A percentile compares a stretch with the other conserved stretches of the same genome.
phyloP scores from a whole-genome alignment of 2,329 filamentous ascomycete species.

The Seiridium cupressi region DNA sequence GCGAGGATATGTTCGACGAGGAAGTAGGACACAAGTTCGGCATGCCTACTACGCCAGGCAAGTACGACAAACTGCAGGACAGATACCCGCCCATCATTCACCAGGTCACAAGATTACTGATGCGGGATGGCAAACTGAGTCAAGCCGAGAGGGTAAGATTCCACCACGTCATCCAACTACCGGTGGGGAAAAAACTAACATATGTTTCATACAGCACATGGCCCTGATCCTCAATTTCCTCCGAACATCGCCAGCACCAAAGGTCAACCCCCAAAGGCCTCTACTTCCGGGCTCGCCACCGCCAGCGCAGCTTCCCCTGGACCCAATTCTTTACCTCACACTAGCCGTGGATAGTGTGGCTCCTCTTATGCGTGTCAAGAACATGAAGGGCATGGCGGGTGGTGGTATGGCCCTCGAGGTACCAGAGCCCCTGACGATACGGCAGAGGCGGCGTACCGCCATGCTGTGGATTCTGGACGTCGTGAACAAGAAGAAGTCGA shows the following conservation, averaged over 20 bases:
- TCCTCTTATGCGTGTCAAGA: slow-evolving; percentile 78
- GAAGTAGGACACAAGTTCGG: slow-evolving; percentile 73
- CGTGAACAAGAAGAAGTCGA: slow-evolving; percentile 74
- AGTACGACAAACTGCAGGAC: slow-evolving; percentile 63
- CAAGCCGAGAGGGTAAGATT: slow-evolving; percentile 78
- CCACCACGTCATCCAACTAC: background rate
- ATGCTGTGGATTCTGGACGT: slow-evolving; percentile 87
- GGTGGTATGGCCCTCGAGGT: slow-evolving; percentile 83
- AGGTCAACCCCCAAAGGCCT: slow-evolving; percentile 66
- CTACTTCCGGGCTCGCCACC: slow-evolving; percentile 77
- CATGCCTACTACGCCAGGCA: slow-evolving; percentile 59
- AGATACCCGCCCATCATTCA: slow-evolving; percentile 83
- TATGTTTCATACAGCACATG: slow-evolving; percentile 64
- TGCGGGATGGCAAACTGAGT: slow-evolving; percentile 87
- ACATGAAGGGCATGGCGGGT: slow-evolving; percentile 75
- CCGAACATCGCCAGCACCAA: slow-evolving; percentile 79
- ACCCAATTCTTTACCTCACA: slow-evolving; percentile 86
- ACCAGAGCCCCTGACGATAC: slow-evolving; percentile 70
- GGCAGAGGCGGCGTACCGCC: slow-evolving; percentile 75
- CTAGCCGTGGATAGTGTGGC: slow-evolving; percentile 91
- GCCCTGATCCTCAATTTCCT: slow-evolving; percentile 78
- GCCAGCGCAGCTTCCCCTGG: slow-evolving; percentile 75
- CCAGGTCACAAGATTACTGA: slow-evolving; percentile 87
- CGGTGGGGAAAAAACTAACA: background rate
- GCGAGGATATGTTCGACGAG: slow-evolving; percentile 23